A percentile compares a stretch with the other conserved stretches of the same genome.
These are phyloP conservation scores for Selaginella tamariscina DNA, from an alignment of 75 land plant genomes.

Conservation along the genomic window DNA sequence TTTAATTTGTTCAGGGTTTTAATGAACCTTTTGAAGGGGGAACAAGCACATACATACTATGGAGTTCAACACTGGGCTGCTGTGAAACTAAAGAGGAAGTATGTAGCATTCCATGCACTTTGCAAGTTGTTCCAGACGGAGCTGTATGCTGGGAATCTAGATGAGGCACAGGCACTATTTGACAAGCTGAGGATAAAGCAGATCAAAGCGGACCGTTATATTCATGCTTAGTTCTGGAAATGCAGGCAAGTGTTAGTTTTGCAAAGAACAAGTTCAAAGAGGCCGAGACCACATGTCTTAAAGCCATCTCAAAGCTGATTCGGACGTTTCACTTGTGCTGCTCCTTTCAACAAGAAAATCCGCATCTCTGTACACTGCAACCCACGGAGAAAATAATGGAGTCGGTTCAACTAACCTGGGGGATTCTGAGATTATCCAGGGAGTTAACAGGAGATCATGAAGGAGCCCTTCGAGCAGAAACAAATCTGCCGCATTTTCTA, in stretches of 20 bases:
- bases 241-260: not conserved
- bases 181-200: not conserved
- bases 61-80: not conserved
- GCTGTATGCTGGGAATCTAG: not conserved
- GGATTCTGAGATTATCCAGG: not conserved
- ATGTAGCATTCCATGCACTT: not conserved
- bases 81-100: not conserved
- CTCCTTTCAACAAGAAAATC: not conserved
- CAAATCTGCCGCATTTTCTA: not conserved
- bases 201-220: not conserved
- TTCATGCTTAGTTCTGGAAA: not conserved
- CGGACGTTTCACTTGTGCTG: not conserved
- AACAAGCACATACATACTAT: not conserved
- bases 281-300: not conserved
- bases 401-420: not conserved
- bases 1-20: not conserved
- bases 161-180: not conserved
- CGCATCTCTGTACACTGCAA: not conserved
- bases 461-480: not conserved
- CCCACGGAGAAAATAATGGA: not conserved
- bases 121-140: not conserved
- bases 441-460: not conserved
- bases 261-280: not conserved
- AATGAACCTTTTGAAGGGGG: not conserved
- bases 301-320: not conserved